Conservation (phyloP, 1,139 yeast genomes). For the Suhomyces maxii region DNA sequence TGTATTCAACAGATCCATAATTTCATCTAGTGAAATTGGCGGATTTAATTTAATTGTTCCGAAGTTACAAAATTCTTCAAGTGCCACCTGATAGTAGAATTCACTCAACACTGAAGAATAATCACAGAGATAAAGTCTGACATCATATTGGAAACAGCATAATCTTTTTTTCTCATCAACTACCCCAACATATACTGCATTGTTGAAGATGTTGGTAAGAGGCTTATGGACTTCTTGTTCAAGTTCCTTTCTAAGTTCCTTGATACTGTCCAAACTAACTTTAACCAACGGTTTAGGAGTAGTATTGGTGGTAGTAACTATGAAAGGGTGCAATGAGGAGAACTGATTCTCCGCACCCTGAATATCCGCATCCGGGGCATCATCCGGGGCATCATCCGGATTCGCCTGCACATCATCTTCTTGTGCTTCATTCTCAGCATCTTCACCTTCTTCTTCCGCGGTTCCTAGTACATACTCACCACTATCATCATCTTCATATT, state of each 20-base stretch:
- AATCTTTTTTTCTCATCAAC: slow-evolving; percentile 71
- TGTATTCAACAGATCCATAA: slow-evolving; percentile 28
- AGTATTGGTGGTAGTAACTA: neutral
- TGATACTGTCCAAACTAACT: slow-evolving; percentile 61
- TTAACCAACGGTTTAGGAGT: slow-evolving; percentile 15
- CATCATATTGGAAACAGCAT: slow-evolving; percentile 81
- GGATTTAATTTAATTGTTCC: slow-evolving; percentile 57
- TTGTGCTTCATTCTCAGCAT: neutral
- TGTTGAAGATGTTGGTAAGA: slow-evolving; percentile 66
- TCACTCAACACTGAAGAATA: slow-evolving; percentile 70
- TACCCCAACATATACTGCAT: slow-evolving; percentile 77
- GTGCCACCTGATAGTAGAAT: slow-evolving; percentile 76
- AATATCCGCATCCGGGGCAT: neutral
- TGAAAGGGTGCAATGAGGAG: too few species aligned
- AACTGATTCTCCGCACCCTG: neutral
- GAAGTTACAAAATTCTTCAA: slow-evolving; percentile 78
- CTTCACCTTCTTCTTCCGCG: neutral
- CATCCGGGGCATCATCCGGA: neutral
- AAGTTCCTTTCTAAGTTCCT: slow-evolving; percentile 52
- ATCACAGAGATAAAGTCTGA: slow-evolving; percentile 74
- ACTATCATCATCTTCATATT: neutral
- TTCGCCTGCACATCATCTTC: neutral
- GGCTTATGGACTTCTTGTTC: slow-evolving; percentile 48
- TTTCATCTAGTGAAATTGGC: slow-evolving; percentile 31
- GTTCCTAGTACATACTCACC: neutral